Evolutionary conservation across 306 rosid species (phyloP).

Genomic region (Sesbania bispinosa): DNA sequence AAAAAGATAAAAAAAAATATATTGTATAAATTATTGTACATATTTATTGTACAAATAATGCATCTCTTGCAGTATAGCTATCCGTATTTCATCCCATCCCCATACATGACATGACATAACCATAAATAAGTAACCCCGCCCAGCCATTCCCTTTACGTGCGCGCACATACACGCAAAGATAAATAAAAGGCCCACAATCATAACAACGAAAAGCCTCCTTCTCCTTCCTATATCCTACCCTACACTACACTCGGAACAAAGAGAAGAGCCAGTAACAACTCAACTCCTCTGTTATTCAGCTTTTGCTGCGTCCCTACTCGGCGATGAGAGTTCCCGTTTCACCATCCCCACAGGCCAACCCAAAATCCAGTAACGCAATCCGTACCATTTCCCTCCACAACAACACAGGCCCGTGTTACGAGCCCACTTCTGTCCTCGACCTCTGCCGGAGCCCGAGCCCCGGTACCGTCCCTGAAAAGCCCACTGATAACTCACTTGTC

Average conservation of each 20-base stretch:
- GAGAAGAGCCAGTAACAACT: too few species aligned
- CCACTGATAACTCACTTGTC: conserved; percentile 14
- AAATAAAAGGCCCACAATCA: conserved; percentile 50
- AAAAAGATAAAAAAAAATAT: too few species aligned
- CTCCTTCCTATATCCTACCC: conserved; percentile 12
- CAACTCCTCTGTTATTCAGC: not conserved
- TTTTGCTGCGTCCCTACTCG: conserved; percentile 2
- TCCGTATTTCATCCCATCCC: too few species aligned
- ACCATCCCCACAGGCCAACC: conserved; percentile 38
- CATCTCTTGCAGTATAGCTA: too few species aligned
- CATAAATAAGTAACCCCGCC: not conserved
- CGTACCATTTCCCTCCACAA: conserved; percentile 17
- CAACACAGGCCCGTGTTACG: conserved; percentile 45
- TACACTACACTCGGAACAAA: not conserved
- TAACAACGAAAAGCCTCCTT: conserved; percentile 48
- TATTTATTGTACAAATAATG: too few species aligned
- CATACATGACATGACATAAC: too few species aligned
- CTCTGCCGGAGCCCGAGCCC: conserved; percentile 78
- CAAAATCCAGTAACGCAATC: conserved; percentile 32
- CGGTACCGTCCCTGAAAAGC: conserved; percentile 28
- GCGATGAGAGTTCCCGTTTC: conserved; percentile 75
- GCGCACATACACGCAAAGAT: conserved; percentile 66
- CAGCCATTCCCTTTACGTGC: conserved; percentile 23
- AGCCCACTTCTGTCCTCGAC: conserved; percentile 83
- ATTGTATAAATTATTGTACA: too few species aligned